Base-by-base conservation (phyloP, 352 stramenopile species). In the Saprolegnia diclina region DNA sequence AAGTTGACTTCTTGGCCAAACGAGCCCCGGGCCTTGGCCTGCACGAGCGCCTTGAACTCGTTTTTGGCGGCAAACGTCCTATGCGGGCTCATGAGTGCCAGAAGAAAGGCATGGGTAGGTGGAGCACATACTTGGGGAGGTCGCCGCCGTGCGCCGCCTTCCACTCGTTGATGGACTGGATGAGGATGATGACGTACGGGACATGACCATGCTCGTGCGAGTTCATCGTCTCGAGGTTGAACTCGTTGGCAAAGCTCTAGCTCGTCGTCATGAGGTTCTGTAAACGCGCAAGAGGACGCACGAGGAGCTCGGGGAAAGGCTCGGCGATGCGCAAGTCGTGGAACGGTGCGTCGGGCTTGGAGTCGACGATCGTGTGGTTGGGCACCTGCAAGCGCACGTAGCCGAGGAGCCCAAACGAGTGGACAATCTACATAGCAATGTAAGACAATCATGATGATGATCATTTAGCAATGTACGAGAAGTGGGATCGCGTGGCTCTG, bases 1-100 rank as follows among this genome's bases (percentile, higher is more conserved):
- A 98, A 98, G 77, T 99, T 99, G 0, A 99, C 61, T 82, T 98
- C 90, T 57, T 95, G 84, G 16, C 85, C 82, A 0, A 73, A 72
- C 1, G 73, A 55, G 0, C 80, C 81, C 62, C 80, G 80, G 0
- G 77, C 76, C 78, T 89, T 88, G 19, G 73, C 77, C 76, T 89
- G 75, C 5, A 96, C 63, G 19, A 74, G 66, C 56, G 81, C 72
- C 73, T 92, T 92, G 75, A 98, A 98, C 50, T 86, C 82, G 56
- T 89, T 74, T 72, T 98, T 99, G 69, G 98, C 92, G 0, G 74
- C 63, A 50, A 94, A 92, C 9, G 82, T 95, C 37, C 56, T 55
- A 29, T 0, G 19, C 29, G 7, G 42, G 42, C 42, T n/a, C 11
- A n/a, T 48, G 29, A 35, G 29, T 35, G 29, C 21, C 29, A 35